Base-by-base conservation (phyloP, 331 rosid species). In the Acacia pycnantha region DNA sequence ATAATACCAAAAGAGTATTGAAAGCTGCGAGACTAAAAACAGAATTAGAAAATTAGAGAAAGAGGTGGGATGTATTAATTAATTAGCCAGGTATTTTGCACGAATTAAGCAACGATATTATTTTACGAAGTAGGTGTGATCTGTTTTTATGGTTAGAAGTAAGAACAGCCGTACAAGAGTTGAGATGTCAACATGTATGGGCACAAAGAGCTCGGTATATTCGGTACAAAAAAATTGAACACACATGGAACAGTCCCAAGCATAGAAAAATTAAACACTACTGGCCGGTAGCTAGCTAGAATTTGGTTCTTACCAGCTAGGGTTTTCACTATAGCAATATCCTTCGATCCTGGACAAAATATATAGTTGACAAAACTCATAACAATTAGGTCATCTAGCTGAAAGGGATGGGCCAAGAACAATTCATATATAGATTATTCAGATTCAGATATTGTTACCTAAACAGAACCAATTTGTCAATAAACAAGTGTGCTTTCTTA, bases 161-260 rank as follows among this genome's bases (percentile, higher is more conserved):
- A 48, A 68, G 46, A 27, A 18, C 58, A 78, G 84, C 59, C 74
- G 27, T 50, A 24, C 67, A 19, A 13, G 82, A 48, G 82, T 79
- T 86, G 82, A 79, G 74, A 86, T 46, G 88, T 86, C 88, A 79
- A 82, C 82, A 79, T 86, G 76, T 82, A 50, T 19, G 3, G 61
- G 22, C 40, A 47, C 66, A 43, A 27, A 24, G 41, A 56, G 27
- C 35, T 44, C 19, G 14, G 53, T 58, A n/a, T 37, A 37, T 22
- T 76, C 43, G 48, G 66, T 35, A 31, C 29, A 10, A 44, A 7
- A 31, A 19, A 73, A 51, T 51, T 51, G 40, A 53, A 50, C 66
- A 29, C 6, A 11, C 59, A 14, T 47, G 27, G 56, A 50, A 3
- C 22, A n/a, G 22, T 56, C 64, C 29, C 29, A n/a, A 22, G 59